Base-by-base conservation (phyloP, 805 yeast species). In the Metschnikowia borealis region DNA sequence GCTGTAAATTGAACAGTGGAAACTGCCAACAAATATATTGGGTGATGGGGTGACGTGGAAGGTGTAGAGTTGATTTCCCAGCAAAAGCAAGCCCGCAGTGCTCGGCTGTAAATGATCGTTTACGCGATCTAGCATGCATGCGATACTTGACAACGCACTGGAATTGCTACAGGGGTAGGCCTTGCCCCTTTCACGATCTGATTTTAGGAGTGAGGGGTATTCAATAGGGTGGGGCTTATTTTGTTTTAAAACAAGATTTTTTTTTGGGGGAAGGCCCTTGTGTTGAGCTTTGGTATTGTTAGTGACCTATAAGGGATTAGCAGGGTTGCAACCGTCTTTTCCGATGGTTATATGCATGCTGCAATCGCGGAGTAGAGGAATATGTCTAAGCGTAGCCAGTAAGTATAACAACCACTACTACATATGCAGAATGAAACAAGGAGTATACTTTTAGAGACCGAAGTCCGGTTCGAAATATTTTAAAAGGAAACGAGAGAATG, bases 31-130 rank as follows among this genome's bases (percentile, higher is more conserved):
- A n/a, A 20, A 39, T 26, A n/a, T 13, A 11, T 15, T 13, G 43
- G 17, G 15, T 10, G 33, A 15, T 10, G 13, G 23, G 17, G 33
- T 39, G 43, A 15, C 33, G 43, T 39, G 33, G 6, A 14, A 15
- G 14, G 6, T 15, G 21, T 26, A 17, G 14, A 26, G 5, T 17
- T 5, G 7, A 26, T 15, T 26, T n/a, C 13, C 21, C 43, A n/a
- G 34, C 20, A 29, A 39, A 39, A 39, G 43, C 43, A 39, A 39
- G 34, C 34, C 43, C 34, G 43, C 43, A 39, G 13, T 39, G n/a
- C 43, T 26, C 43, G 23, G 15, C 26, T 39, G 43, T 39, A 11
- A 17, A 20, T 26, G 34, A 39, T 26, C 34, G 15, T 39, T 8
- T 33, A 42, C 45, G 21, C 38, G 45, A 23, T 33, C 38, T 33